Conservation (phyloP, 1,139 yeast genomes). For the Pichia sp. region DNA sequence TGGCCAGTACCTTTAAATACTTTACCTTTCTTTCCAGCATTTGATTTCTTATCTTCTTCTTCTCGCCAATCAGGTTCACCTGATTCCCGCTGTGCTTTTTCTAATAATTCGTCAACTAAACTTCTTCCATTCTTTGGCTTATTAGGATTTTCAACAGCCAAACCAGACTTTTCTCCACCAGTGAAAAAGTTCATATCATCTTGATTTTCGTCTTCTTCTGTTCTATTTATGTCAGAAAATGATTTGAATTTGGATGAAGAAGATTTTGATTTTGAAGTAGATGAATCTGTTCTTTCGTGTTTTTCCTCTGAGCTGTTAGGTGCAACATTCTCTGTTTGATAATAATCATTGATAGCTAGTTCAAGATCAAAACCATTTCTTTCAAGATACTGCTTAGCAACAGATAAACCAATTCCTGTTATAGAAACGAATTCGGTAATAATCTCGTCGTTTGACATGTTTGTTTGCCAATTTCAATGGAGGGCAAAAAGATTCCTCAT, state of each 20-base stretch:
- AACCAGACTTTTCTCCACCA: slow-evolving; percentile 90
- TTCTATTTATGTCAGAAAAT: slow-evolving; percentile 32
- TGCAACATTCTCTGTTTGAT: slow-evolving; percentile 8
- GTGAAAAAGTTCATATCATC: slow-evolving; percentile 76
- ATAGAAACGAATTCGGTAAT: slow-evolving; percentile 40
- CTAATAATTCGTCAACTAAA: slow-evolving; percentile 50
- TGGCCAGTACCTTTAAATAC: slow-evolving; percentile 68
- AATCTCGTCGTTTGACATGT: slow-evolving; percentile 6
- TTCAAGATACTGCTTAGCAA: slow-evolving; percentile 37
- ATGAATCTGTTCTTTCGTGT: slow-evolving; percentile 6
- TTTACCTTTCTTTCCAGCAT: slow-evolving; percentile 31
- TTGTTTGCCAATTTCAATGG: not conserved
- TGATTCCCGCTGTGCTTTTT: slow-evolving; percentile 47
- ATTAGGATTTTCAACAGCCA: slow-evolving; percentile 90
- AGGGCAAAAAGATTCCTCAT: not conserved
- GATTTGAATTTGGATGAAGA: slow-evolving; percentile 24
- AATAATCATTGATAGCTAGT: slow-evolving; percentile 16
- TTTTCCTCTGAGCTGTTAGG: slow-evolving; percentile 11
- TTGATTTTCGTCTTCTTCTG: slow-evolving; percentile 41
- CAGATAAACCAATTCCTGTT: slow-evolving; percentile 38
- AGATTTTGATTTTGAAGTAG: slow-evolving; percentile 15
- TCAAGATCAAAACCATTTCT: slow-evolving; percentile 33
- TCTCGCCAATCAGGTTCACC: slow-evolving; percentile 33
- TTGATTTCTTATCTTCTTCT: slow-evolving; percentile 28
- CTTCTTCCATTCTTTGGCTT: slow-evolving; percentile 30